Evolutionary conservation across 345 rosid genomes (phyloP), one percentile per base, ranked within the genome.

Genomic region (Eucalyptus decipiens): DNA sequence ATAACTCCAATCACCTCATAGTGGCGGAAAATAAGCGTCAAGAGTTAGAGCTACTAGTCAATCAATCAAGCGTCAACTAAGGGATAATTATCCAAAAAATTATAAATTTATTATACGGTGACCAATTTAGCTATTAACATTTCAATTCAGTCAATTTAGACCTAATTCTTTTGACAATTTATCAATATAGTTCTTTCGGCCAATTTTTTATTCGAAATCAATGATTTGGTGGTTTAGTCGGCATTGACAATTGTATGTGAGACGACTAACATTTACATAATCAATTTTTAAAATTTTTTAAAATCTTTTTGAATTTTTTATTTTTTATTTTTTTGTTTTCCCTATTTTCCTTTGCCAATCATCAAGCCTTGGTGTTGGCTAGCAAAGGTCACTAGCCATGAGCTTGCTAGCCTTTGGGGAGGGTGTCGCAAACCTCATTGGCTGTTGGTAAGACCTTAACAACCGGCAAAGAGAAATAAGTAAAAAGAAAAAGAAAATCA

Each of bases 221-320:
- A 30, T n/a, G 37, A 65, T 30, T 65, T 65, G 34, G 34, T 2
- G 0, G 5, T 30, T 65, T 65, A 65, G 37, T 65, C 2, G 14
- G 5, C 72, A n/a, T 14, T 65, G 19, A 11, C 2, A 30, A 4
- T 65, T 9, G 8, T 65, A n/a, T 15, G 34, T 30, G 19, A 30
- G 9, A n/a, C 0, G 1, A n/a, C 9, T 0, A 11, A 9, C 19
- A 8, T 13, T n/a, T 13, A 15, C 3, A 2, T n/a, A 3, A 28
- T n/a, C 0, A 4, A 7, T 4, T 30, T 30, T 62, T 30, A 6
- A 1, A 58, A 56, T 2, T 2, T 9, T 56, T 10, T 52, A 19
- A 56, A 54, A 51, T 51, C 1, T 51, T 51, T 51, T 51, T 16
- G 14, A 24, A 9, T 10, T 6, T 60, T 28, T 11, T 11, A 6